Base-by-base conservation (phyloP, 169 alveolate species). In the Eimeria acervulina region DNA sequence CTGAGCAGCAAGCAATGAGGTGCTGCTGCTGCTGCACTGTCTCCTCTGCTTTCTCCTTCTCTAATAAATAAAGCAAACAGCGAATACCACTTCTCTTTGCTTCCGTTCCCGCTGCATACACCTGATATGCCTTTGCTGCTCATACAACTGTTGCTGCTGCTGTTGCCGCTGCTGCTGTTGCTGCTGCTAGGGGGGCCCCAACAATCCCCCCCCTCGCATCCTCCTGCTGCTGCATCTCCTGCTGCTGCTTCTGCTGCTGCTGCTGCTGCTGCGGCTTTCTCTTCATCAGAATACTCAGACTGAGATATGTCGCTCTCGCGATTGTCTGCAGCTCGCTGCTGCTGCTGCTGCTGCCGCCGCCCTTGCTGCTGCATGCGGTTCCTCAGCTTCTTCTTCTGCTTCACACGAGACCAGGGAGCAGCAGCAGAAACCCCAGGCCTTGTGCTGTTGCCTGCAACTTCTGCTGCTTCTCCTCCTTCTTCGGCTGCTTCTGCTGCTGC, bases 61-160 rank as follows among this genome's bases (percentile, higher is more conserved):
- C 98, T 92, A 7, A 98, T 90, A 13, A 98, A 94, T 52, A 98
- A 97, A 21, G 98, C 98, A 80, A 97, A 98, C 31, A 98, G 94
- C 7, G 98, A 98, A 78, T 97, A 98, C 98, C 98, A 98, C 96
- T 98, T 98, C 95, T 95, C 97, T 47, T 47, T 66, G 38, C 63
- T 21, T 31, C 63, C 89, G 36, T 19, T 93, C 96, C 96, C 74
- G 4, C 7, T 21, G 55, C 76, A 31, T 26, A 38, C 61, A 13
- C 13, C 84, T 52, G 23, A 42, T 40, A 10, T 17, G 59, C 44
- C 23, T 28, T 26, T 26, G 76, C 76, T 66, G 76, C 31, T 66
- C 33, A 23, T 66, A 28, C 76, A 19, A 28, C 76, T 66, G 76
- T 28, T 66, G 31, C 76, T 66, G 76, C 31, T 66, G 76, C 76